phyloP scores from a whole-genome alignment of 129 eudicot genomes.

The Lactuca saligna region DNA sequence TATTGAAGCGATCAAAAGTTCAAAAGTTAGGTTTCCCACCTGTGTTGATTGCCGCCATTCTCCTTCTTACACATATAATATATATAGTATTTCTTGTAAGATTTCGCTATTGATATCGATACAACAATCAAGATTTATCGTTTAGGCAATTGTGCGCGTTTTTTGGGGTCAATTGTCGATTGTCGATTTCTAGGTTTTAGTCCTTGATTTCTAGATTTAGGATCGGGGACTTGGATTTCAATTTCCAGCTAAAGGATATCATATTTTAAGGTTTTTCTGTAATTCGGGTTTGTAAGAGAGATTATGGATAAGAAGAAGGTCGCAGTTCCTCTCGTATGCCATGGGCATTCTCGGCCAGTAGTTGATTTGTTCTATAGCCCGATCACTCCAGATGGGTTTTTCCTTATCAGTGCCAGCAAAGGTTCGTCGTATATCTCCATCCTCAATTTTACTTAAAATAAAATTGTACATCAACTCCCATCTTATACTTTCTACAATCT shows the following conservation, averaged over 20 bases:
- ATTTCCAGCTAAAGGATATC: not conserved
- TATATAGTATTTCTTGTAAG: conserved; percentile 20
- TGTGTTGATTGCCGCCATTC: conserved; percentile 40
- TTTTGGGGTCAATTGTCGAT: conserved; percentile 36
- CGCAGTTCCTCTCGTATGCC: conserved; percentile 64
- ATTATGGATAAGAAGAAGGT: conserved; percentile 66
- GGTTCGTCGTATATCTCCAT: conserved; percentile 28
- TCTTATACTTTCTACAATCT: conserved; percentile 3
- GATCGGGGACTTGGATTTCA: conserved; percentile 9
- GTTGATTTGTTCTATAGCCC: conserved; percentile 79
- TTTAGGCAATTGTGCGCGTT: conserved; percentile 37
- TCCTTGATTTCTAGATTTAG: conserved; percentile 21
- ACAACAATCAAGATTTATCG: conserved; percentile 4
- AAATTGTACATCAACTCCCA: not conserved
- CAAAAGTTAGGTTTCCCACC: conserved; percentile 32
- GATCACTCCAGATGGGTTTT: conserved; percentile 62
- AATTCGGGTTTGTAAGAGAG: conserved; percentile 2
- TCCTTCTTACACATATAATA: conserved; percentile 11
- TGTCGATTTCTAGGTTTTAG: conserved; percentile 33
- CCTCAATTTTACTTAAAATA: not conserved
- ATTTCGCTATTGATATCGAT: conserved; percentile 9
- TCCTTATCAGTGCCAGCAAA: conserved; percentile 78
- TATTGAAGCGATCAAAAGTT: conserved; percentile 23
- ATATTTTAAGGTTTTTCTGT: conserved; percentile 33
- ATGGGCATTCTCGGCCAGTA: conserved; percentile 75